phyloP scores from a whole-genome alignment of 495 filamentous ascomycete species.

The Talaromyces stipitatus region DNA sequence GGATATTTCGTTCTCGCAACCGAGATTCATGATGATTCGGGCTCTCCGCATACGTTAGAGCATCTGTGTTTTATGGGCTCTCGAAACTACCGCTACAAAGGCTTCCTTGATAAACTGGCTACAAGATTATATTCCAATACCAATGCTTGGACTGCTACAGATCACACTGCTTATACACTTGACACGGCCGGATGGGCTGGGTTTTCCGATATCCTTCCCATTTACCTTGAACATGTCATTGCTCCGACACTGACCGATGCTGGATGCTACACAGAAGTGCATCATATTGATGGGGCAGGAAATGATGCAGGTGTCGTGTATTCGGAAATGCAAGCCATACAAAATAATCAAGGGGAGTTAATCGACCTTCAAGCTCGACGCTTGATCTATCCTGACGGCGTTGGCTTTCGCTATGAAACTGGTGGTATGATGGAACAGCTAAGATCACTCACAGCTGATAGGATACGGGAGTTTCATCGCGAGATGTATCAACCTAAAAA shows the following conservation, averaged over 20 bases:
- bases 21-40: constrained; percentile 95
- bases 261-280: constrained; percentile 90
- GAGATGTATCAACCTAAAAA: constrained; percentile 99
- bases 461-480: constrained; percentile 85
- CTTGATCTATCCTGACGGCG: constrained; percentile 76
- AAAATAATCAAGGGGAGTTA: constrained; percentile 74
- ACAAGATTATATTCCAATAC: constrained; percentile 87
- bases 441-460: constrained; percentile 73
- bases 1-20: constrained; percentile 95
- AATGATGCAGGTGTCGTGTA: constrained; percentile 98
- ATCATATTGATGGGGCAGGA: constrained; percentile 86
- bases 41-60: constrained; percentile 91
- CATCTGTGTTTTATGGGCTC: constrained; percentile 98
- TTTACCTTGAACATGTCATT: constrained; percentile 94
- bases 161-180: constrained; percentile 95
- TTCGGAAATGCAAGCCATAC: constrained; percentile 95
- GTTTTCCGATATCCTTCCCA: constrained; percentile 86
- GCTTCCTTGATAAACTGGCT: constrained; percentile 86
- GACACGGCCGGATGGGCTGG: constrained; percentile 95
- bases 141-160: constrained; percentile 90
- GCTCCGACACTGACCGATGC: constrained; percentile 87
- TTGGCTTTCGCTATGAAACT: constrained; percentile 94
- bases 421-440: constrained; percentile 94
- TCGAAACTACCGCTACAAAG: constrained; percentile 88
- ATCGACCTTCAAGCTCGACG: constrained; percentile 75